Percentiles rank a stretch among this genome's conserved stretches.
Evolutionary conservation across 805 yeast genomes (phyloP).

Genomic region (Candida loeiensis): DNA sequence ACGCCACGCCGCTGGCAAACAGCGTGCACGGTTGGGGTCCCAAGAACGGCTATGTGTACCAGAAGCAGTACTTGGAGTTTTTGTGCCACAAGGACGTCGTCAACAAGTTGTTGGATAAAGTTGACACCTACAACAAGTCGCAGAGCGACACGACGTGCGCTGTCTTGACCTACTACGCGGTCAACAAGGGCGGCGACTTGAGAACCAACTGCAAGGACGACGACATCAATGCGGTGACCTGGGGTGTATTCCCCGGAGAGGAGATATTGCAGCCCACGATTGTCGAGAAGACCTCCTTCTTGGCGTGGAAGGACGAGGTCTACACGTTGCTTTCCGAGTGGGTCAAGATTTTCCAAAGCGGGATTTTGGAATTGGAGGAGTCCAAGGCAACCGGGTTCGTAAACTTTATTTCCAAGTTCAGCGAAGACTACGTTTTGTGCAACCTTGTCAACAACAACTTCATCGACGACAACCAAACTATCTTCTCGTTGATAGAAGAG

Average conservation of each 20-base stretch:
- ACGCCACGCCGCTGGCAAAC: constrained; percentile 71
- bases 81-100: constrained; percentile 58
- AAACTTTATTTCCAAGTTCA: constrained; percentile 43
- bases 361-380: constrained; percentile 26
- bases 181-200: constrained; percentile 54
- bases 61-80: constrained; percentile 89
- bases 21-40: constrained; percentile 94
- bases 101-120: constrained; percentile 32
- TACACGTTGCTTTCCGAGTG: constrained; percentile 80
- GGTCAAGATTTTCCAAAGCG: constrained; percentile 50
- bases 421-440: constrained; percentile 66
- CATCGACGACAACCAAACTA: constrained; percentile 49
- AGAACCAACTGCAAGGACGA: constrained; percentile 68
- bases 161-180: constrained; percentile 74
- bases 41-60: constrained; percentile 85
- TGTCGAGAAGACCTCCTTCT: constrained; percentile 84
- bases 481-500: constrained; percentile 51
- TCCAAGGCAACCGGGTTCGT: constrained; percentile 32
- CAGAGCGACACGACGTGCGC: constrained; percentile 37
- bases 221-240: constrained; percentile 90
- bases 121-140: constrained; percentile 43
- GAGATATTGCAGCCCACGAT: constrained; percentile 95
- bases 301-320: constrained; percentile 98
- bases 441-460: constrained; percentile 90
- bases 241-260: constrained; percentile 97